phyloP scores from a whole-genome alignment of 139 green algal species.

The Chlamydomonas asymmetrica region DNA sequence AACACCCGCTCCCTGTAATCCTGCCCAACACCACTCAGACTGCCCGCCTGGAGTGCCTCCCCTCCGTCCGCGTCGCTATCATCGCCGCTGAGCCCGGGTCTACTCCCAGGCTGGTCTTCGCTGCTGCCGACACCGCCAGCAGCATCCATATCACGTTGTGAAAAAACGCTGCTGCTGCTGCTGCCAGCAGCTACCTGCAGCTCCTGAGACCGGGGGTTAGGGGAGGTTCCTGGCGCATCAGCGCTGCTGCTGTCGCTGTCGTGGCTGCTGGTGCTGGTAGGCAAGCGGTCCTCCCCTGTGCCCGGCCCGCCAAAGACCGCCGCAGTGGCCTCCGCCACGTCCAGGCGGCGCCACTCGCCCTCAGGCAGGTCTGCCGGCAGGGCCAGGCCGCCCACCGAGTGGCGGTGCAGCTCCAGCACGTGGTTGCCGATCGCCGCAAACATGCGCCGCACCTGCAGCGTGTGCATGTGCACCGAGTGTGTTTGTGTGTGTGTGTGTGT shows the following conservation, averaged over 20 bases:
- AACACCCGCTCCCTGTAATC: not conserved
- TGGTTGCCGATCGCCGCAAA: constrained; percentile 49
- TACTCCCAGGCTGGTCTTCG: not conserved
- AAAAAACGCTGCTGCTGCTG: not conserved
- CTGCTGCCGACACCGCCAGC: not conserved
- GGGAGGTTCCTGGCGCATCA: not conserved
- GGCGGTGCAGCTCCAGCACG: constrained; percentile 49
- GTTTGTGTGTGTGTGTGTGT: too few relatives aligned
- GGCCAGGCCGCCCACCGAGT: constrained; percentile 41
- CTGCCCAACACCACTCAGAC: not conserved
- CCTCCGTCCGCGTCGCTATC: not conserved
- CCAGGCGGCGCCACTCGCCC: constrained; percentile 37
- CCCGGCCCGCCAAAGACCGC: not conserved
- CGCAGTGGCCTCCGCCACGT: constrained; percentile 14
- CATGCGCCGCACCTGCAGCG: constrained; percentile 57
- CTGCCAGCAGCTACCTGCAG: not conserved
- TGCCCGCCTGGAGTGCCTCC: not conserved
- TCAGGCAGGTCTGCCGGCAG: constrained; percentile 38
- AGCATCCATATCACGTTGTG: not conserved
- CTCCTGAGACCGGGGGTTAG: too few relatives aligned
- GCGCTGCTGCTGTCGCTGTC: not conserved
- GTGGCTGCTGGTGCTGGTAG: not conserved
- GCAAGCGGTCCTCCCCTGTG: not conserved
- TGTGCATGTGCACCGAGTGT: too few relatives aligned
- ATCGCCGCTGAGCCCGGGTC: not conserved